A percentile compares a stretch with the other conserved stretches of the same genome.
Conservation (phyloP, 305 asterid species). For the Coffea humblotiana region DNA sequence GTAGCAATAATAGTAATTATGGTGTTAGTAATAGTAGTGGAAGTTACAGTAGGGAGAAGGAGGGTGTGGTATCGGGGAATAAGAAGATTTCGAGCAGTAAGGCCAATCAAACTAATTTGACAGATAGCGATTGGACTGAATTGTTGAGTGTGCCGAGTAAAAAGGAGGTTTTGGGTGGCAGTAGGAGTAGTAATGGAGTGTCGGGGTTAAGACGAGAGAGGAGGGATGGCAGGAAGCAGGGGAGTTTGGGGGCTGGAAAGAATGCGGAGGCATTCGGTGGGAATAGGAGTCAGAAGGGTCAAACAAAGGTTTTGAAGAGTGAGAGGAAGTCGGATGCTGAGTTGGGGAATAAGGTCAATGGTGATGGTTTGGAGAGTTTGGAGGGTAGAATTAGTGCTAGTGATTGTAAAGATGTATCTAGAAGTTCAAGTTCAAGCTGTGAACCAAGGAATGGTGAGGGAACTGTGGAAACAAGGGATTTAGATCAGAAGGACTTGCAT, state of each 20-base stretch:
- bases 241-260: conserved; percentile 41
- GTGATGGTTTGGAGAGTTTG: conserved; percentile 1
- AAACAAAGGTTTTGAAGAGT: conserved; percentile 45
- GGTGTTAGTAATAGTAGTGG: conserved; percentile 34
- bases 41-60: conserved; percentile 33
- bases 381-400: conserved; percentile 27
- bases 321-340: conserved; percentile 44
- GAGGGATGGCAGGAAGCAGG: conserved; percentile 51
- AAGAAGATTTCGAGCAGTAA: conserved; percentile 30
- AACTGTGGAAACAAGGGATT: conserved; percentile 30
- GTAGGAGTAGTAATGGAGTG: conserved; percentile 41
- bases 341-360: conserved; percentile 42
- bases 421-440: conserved; percentile 30
- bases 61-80: conserved; percentile 29
- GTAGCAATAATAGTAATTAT: conserved; percentile 33
- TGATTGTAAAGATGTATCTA: conserved; percentile 41
- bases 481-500: conserved; percentile 30
- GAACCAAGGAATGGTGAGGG: conserved; percentile 45
- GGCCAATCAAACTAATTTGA: conserved; percentile 31
- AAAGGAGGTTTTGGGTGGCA: conserved; percentile 34
- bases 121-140: conserved; percentile 93
- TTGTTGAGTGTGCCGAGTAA: conserved; percentile 68
- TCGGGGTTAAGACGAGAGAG: conserved; percentile 33
- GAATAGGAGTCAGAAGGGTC: conserved; percentile 40
- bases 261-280: conserved; percentile 38